Evolutionary conservation across 495 filamentous ascomycete species (phyloP), one percentile per base, ranked within the genome.

Genomic region (Penicillium antarcticum): DNA sequence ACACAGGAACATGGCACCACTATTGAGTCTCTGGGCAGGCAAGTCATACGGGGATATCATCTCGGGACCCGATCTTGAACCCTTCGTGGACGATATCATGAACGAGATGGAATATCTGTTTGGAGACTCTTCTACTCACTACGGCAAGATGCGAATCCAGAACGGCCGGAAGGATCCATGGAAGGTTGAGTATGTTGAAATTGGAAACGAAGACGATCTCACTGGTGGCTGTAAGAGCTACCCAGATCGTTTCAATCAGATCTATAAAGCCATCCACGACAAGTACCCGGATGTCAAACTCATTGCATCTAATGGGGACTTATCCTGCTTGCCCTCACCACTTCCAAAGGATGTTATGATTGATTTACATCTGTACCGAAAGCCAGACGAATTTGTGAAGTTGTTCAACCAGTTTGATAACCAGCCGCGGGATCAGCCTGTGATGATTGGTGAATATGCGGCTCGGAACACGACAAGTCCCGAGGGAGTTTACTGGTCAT

Each of bases 11-110:
- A 72, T 85, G 58, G 77, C 79, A 29, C 72, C 81, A 1, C 68
- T 85, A 5, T 67, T 85, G 12, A 80, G 65, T 8, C 73, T 88
- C 14, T 87, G 77, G 63, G 69, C 74, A 38, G 85, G 85, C n/a
- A 81, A 86, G 51, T 80, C 80, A 4, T 82, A 82, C 42, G 75
- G 75, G 4, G 66, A 71, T 13, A 65, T 75, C 38, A n/a, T 74
- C 4, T 65, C 63, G 0, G 71, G 65, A 0, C 19, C 54, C 0
- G 71, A 70, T 29, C 60, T 74, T 5, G 35, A 65, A 5, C 68
- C 71, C 12, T 74, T 64, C 42, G 51, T 89, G 21, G 68, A 65
- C 8, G 80, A 85, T 45, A 85, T 80, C 9, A 71, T 88, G 17
- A 77, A 87, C 56, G 77, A 89, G 61, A 70, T 89, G 26, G 84